Percentiles rank a stretch among this genome's conserved stretches.
Conservation (phyloP, 257 asterid genomes). For the Primulina eburnea region DNA sequence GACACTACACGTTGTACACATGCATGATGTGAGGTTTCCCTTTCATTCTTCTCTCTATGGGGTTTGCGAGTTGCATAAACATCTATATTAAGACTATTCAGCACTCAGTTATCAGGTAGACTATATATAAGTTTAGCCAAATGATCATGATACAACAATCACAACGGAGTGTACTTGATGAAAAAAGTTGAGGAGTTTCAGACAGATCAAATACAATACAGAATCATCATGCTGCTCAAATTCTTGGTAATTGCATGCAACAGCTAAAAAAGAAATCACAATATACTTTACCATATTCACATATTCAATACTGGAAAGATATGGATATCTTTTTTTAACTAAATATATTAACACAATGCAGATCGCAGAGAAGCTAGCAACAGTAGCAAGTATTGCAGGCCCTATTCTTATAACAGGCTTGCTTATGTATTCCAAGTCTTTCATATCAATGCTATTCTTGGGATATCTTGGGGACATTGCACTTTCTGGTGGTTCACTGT, state of each 20-base stretch:
- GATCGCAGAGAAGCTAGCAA: conserved; percentile 37
- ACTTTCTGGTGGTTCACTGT: conserved; percentile 44
- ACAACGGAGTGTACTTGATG: conserved; percentile 10
- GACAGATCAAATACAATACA: conserved; percentile 16
- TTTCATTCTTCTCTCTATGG: conserved; percentile 20
- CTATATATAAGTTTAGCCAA: neutral
- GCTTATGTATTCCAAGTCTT: conserved; percentile 41
- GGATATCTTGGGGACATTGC: conserved; percentile 47
- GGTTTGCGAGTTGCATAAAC: conserved; percentile 20
- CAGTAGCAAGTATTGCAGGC: conserved; percentile 27
- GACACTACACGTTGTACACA: conserved; percentile 27
- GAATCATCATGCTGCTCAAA: conserved; percentile 25
- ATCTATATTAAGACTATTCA: conserved; percentile 14
- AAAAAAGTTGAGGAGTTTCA: conserved; percentile 14
- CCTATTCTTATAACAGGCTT: conserved; percentile 38
- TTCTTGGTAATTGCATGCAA: conserved; percentile 21
- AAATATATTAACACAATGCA: conserved; percentile 25
- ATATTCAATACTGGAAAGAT: conserved; percentile 2
- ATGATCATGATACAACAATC: neutral
- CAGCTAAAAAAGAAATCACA: neutral
- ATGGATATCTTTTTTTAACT: conserved; percentile 19
- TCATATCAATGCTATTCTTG: conserved; percentile 49
- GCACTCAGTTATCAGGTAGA: conserved; percentile 19
- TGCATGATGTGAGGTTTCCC: conserved; percentile 21
- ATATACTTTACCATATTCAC: conserved; percentile 11